Base-by-base conservation (phyloP, 345 rosid species). In the Cardamine chenopodiifolia region DNA sequence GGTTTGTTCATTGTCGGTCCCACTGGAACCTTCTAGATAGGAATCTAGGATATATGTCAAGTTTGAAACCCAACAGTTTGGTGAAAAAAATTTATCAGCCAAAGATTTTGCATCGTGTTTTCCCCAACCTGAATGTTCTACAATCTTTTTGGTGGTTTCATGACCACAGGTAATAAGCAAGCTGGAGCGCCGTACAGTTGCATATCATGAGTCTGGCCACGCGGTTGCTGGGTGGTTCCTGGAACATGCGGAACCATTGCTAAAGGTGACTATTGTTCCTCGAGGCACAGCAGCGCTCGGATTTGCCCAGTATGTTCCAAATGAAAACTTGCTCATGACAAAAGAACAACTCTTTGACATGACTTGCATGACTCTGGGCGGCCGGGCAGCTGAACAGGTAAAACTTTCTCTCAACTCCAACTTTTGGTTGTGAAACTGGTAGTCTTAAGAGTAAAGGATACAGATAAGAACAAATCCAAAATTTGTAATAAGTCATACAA, bases 301-400 rank as follows among this genome's bases (percentile, higher is more conserved):
- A 1, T 94, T 94, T 83, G 96, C 98, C 34, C 98, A 91, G 79
- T 94, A 91, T 44, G 98, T 91, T 68, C 97, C 97, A 37, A 94
- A 90, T 72, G 98, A 94, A 80, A 91, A 91, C 84, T 93, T 91
- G 72, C 88, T 91, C 77, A 83, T 90, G 92, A 94, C 98, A 29
- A 91, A 94, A 77, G 97, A 94, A 65, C 98, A 94, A 78, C 93
- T 94, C 62, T 94, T 91, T n/a, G 97, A 94, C 72, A 82, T 91
- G 87, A 91, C 97, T 8, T 94, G 97, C 83, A 86, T 91, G 98
- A 91, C 97, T 62, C 97, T 94, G 7, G 98, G 98, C 1, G 98
- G 98, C 62, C 85, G 97, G 59, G 98, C 98, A 19, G 93, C 97
- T 49, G 98, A 94, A 78, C 92, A 94, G 97, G 98, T 91, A 61